Evolutionary conservation across 306 rosid species (phyloP).

Genomic region (Astragalus membranaceus): DNA sequence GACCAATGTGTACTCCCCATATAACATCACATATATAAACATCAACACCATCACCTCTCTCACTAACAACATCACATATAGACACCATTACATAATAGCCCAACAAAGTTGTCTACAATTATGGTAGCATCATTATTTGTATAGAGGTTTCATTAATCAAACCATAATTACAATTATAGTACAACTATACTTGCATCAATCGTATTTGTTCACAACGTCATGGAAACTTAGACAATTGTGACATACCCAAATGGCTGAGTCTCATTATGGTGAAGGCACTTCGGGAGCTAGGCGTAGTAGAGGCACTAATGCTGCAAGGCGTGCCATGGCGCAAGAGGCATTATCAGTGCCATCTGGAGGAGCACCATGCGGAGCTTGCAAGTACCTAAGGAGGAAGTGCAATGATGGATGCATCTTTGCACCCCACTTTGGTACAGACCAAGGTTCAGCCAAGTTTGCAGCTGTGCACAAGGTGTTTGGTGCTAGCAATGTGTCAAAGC

Average conservation of each 20-base stretch:
- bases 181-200: not conserved
- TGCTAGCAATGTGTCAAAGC: constrained; percentile 68
- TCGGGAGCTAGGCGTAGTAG: constrained; percentile 24
- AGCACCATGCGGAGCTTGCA: constrained; percentile 81
- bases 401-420: constrained; percentile 64
- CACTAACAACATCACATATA: constrained; percentile 6
- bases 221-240: not conserved
- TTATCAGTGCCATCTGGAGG: not conserved
- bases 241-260: constrained; percentile 28
- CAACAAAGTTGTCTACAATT: not conserved
- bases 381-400: constrained; percentile 68
- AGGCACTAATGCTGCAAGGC: constrained; percentile 23
- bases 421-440: constrained; percentile 62
- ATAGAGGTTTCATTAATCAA: not conserved
- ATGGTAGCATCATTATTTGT: not conserved
- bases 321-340: not conserved
- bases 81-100: not conserved
- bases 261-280: not conserved
- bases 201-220: too few species aligned
- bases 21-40: constrained; percentile 7
- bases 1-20: constrained; percentile 41
- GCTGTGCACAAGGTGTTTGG: constrained; percentile 89
- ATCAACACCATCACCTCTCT: not conserved
- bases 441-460: constrained; percentile 59
- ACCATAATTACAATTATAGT: not conserved